phyloP scores from a whole-genome alignment of 768 basidiomycete genomes.

The Suillus clintonianus region DNA sequence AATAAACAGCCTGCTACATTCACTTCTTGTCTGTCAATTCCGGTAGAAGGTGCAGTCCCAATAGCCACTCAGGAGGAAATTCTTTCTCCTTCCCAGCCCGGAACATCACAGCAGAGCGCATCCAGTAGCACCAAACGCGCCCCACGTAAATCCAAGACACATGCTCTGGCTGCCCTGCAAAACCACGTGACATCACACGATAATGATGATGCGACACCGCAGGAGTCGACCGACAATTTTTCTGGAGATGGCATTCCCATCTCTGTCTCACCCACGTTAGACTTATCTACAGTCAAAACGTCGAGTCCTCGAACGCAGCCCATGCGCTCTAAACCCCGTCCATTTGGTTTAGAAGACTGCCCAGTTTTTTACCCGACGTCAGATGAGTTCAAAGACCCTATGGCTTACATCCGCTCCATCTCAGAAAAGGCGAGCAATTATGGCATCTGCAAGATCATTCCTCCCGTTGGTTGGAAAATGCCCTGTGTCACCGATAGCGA shows the following conservation, averaged over 20 bases:
- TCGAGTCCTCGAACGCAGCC: constrained; percentile 47
- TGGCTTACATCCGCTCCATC: constrained; percentile 88
- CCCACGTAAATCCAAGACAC: constrained; percentile 89
- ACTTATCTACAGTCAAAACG: constrained; percentile 75
- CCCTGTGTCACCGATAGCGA: constrained; percentile 94
- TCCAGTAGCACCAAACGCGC: constrained; percentile 61
- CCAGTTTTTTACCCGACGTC: constrained; percentile 84
- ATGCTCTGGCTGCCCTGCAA: constrained; percentile 79
- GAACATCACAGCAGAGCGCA: constrained; percentile 36
- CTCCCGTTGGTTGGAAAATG: constrained; percentile 92
- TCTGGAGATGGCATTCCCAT: constrained; percentile 58
- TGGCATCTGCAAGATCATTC: constrained; percentile 96
- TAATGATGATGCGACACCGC: constrained; percentile 46
- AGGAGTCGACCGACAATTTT: constrained; percentile 47
- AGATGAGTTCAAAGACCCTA: constrained; percentile 94
- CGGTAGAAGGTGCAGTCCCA: constrained; percentile 72
- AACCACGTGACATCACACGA: constrained; percentile 59
- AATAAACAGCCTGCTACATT: constrained; percentile 49
- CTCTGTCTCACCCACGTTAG: constrained; percentile 59
- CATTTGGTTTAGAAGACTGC: constrained; percentile 87
- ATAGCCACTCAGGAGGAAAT: constrained; percentile 53
- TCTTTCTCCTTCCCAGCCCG: constrained; percentile 33
- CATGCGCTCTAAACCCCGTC: constrained; percentile 49
- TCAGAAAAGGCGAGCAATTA: constrained; percentile 67
- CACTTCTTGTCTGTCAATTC: constrained; percentile 72